Percentiles rank a stretch among this genome's conserved stretches.
Evolutionary conservation across 768 basidiomycete species (phyloP).

Genomic region (Chalciporus sphaerocephalus): DNA sequence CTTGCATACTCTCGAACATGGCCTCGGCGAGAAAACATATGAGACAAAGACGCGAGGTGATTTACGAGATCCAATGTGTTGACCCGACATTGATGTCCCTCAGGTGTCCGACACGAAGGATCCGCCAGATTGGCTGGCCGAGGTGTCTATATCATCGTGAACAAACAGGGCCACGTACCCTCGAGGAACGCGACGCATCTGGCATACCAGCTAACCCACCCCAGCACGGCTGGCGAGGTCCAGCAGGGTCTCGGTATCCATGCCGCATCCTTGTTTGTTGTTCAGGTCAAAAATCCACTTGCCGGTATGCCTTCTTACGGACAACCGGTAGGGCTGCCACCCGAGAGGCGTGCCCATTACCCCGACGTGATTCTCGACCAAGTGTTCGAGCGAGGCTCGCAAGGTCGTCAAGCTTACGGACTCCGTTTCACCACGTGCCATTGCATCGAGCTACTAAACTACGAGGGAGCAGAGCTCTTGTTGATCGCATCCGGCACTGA

Average conservation of each 20-base stretch:
- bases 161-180: constrained; percentile 40
- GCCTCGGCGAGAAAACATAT: constrained; percentile 48
- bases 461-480: constrained; percentile 49
- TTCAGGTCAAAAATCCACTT: constrained; percentile 61
- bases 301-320: constrained; percentile 37
- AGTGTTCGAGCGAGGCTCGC: constrained; percentile 46
- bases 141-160: constrained; percentile 58
- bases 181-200: constrained; percentile 50
- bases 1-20: constrained; percentile 42
- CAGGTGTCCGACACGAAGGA: constrained; percentile 50
- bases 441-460: constrained; percentile 50
- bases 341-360: constrained; percentile 39
- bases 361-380: constrained; percentile 43
- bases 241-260: constrained; percentile 54
- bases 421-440: constrained; percentile 50
- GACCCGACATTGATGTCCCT: background rate
- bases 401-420: constrained; percentile 44
- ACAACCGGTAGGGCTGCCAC: constrained; percentile 21
- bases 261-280: constrained; percentile 47
- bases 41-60: constrained; percentile 60
- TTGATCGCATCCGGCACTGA: constrained; percentile 50
- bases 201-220: constrained; percentile 58
- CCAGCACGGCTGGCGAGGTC: constrained; percentile 45
- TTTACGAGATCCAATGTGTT: background rate
- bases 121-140: constrained; percentile 51